Evolutionary conservation across 108 stramenopile species (phyloP), one percentile per base, ranked within the genome.

Genomic region (Cyclostephanos tholiformis): DNA sequence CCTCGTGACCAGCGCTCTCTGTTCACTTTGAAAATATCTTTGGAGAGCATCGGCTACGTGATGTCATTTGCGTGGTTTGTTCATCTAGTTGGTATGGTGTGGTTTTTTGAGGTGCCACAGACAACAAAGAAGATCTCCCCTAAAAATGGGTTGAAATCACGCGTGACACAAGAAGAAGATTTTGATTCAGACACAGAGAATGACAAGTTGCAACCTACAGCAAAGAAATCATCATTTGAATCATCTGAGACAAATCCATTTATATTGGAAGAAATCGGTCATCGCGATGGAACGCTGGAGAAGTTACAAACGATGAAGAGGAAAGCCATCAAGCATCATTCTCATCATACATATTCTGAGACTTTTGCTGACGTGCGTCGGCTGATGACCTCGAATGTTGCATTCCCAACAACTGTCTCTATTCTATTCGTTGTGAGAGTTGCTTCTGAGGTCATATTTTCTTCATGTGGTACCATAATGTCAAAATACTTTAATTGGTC

Each of bases 251-350:
- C 70, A 6, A 77, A 65, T 65, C 61, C 50, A 26, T 72, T 71
- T 32, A 67, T 38, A 43, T 43, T 46, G 35, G 59, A 52, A 16
- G 38, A 19, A 52, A 44, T 49, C 30, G 48, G 43, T 12, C 51
- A 76, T 25, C 26, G 69, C 26, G 77, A 73, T 53, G 72, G 68
- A 13, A 77, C 76, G 12, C 70, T 78, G 14, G 68, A 82, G 46
- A 78, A 78, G 36, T 65, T 82, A 17, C 71, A 82, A 64, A 66
- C 76, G 3, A 82, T 82, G 80, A 66, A 70, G 16, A 49, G 75
- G 27, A 61, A 64, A 22, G 55, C 69, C 27, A 32, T 76, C 7
- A 75, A 76, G 17, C 43, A 76, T 35, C 53, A 62, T 39, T 60
- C 55, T 35, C 62, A 67, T 13, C 71, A 64, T 30, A 58, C 71